Evolutionary conservation across 208 protist species (phyloP).

Genomic region (Zelonia costaricensis): DNA sequence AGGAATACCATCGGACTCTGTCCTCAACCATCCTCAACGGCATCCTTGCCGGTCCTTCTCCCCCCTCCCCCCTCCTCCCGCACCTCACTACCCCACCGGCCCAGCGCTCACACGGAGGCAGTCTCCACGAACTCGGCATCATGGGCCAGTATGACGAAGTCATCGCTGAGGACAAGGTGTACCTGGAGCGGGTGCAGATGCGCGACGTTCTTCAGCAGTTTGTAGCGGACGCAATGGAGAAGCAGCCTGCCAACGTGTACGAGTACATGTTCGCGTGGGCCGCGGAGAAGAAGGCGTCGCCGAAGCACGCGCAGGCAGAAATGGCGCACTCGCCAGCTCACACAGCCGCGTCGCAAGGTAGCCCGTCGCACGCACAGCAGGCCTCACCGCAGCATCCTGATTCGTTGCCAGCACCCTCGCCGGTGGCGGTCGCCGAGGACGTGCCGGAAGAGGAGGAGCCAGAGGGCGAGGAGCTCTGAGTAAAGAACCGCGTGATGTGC

Average conservation of each 20-base stretch:
- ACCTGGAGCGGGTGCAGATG: conserved; percentile 54
- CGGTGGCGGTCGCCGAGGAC: too few relatives aligned
- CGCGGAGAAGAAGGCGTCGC: conserved; percentile 1
- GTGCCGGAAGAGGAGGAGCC: too few relatives aligned
- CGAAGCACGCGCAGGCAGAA: not conserved
- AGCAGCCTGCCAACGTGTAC: conserved; percentile 48
- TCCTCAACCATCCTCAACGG: too few relatives aligned
- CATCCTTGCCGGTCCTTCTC: not conserved
- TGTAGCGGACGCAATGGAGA: conserved; percentile 49
- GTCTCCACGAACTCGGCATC: too few relatives aligned
- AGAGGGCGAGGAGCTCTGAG: too few relatives aligned
- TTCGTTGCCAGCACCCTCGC: too few relatives aligned
- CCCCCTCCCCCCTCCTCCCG: not conserved
- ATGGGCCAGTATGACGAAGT: conserved; percentile 23
- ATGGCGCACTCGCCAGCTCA: too few relatives aligned
- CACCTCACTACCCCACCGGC: not conserved
- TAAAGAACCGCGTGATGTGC: too few relatives aligned
- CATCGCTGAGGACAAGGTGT: conserved; percentile 38
- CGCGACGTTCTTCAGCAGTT: conserved; percentile 54
- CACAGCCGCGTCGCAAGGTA: too few relatives aligned
- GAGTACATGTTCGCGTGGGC: conserved; percentile 55
- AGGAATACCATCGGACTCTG: too few relatives aligned
- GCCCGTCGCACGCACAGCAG: too few relatives aligned
- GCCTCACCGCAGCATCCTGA: too few relatives aligned
- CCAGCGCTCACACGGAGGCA: not conserved